Percentiles rank a stretch among this genome's conserved stretches.
phyloP scores from a whole-genome alignment of 2,329 filamentous ascomycete genomes.

The Fusarium oxysporum region DNA sequence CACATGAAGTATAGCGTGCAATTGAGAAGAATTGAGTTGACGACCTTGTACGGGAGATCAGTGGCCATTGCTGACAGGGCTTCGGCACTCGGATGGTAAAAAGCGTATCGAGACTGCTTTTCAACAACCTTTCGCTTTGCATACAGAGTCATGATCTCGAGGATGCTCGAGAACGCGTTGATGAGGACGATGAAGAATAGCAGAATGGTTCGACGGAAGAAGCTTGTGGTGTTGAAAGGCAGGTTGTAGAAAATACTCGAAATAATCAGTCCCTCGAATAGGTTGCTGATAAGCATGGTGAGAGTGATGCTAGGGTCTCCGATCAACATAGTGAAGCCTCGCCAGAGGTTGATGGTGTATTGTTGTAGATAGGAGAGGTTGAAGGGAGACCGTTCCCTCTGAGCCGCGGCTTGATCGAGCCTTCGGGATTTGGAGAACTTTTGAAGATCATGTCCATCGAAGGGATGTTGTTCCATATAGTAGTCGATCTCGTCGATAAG shows the following conservation, averaged over 20 bases:
- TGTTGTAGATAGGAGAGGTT: slow-evolving; percentile 29
- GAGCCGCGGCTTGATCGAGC: slow-evolving; percentile 30
- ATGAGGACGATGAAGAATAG: slow-evolving; percentile 37
- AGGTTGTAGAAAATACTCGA: slow-evolving; percentile 38
- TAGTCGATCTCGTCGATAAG: slow-evolving; percentile 48
- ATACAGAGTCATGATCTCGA: slow-evolving; percentile 41
- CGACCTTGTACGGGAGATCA: slow-evolving; percentile 37
- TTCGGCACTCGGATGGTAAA: slow-evolving; percentile 48
- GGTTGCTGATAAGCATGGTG: slow-evolving; percentile 36
- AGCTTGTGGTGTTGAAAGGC: slow-evolving; percentile 7
- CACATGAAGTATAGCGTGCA: slow-evolving; percentile 72
- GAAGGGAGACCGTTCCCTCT: slow-evolving; percentile 29
- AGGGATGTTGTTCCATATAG: slow-evolving; percentile 41
- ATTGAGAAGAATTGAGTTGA: slow-evolving; percentile 52
- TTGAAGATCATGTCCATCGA: slow-evolving; percentile 37
- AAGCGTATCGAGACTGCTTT: slow-evolving; percentile 49
- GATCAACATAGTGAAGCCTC: slow-evolving; percentile 22
- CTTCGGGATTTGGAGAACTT: slow-evolving; percentile 32
- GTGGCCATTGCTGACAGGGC: slow-evolving; percentile 30
- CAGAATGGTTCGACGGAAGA: slow-evolving; percentile 19
- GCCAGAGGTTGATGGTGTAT: slow-evolving; percentile 22
- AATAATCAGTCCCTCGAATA: slow-evolving; percentile 29
- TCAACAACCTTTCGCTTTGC: slow-evolving; percentile 48
- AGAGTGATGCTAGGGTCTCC: slow-evolving; percentile 27
- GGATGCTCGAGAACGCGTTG: slow-evolving; percentile 37